phyloP scores from a whole-genome alignment of 2,329 filamentous ascomycete genomes.

The Alternaria sp. region DNA sequence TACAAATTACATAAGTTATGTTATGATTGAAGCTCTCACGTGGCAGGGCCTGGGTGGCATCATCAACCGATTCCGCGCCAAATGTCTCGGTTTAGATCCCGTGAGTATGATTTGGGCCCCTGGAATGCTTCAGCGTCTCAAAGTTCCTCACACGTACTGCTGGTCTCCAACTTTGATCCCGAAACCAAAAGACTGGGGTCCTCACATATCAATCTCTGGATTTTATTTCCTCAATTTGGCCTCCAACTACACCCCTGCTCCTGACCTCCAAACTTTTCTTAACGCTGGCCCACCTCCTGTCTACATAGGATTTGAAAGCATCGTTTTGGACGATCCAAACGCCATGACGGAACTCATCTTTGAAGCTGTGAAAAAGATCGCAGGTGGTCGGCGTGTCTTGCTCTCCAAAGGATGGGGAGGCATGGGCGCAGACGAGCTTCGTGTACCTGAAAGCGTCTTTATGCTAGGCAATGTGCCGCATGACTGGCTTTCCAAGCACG shows the following conservation, averaged over 20 bases:
- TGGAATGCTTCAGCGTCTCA: conserved; percentile 46
- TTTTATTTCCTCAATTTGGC: conserved; percentile 56
- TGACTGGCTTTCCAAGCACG: conserved; percentile 83
- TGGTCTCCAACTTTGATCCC: conserved; percentile 53
- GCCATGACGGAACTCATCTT: conserved; percentile 57
- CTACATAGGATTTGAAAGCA: conserved; percentile 67
- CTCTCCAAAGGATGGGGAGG: conserved; percentile 58
- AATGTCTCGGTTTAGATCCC: conserved; percentile 52
- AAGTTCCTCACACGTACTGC: conserved; percentile 57
- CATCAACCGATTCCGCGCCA: conserved; percentile 55
- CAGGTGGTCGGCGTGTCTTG: conserved; percentile 55
- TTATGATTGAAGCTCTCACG: conserved; percentile 58
- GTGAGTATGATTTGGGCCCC: conserved; percentile 52
- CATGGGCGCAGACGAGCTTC: conserved; percentile 3
- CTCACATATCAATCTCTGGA: conserved; percentile 50
- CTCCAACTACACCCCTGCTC: conserved; percentile 52
- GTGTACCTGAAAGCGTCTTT: conserved; percentile 56
- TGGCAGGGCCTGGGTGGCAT: conserved; percentile 62
- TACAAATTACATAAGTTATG: conserved; percentile 58
- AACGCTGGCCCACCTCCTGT: conserved; percentile 59
- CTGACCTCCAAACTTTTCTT: conserved; percentile 56
- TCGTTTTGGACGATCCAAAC: conserved; percentile 62
- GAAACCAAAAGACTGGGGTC: conserved; percentile 28
- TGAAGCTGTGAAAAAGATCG: conserved; percentile 52
- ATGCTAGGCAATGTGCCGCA: conserved; percentile 75